Conservation (phyloP, 2,329 filamentous ascomycete species). For the Talaromyces atroroseus region DNA sequence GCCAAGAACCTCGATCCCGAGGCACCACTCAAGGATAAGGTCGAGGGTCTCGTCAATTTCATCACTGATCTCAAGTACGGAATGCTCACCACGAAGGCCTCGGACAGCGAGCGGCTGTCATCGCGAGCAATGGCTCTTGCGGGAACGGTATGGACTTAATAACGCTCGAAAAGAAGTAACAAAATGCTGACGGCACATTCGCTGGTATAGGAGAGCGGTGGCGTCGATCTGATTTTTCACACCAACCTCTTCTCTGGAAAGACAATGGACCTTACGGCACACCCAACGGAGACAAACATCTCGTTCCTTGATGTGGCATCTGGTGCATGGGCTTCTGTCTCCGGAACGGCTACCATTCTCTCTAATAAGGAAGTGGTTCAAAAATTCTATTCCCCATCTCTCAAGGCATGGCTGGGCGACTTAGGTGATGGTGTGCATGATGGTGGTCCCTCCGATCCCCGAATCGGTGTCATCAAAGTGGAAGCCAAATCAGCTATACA, state of each 20-base stretch:
- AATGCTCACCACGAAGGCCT: slow-evolving; percentile 77
- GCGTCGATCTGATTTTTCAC: slow-evolving; percentile 81
- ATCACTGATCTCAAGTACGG: slow-evolving; percentile 71
- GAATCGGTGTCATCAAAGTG: slow-evolving; percentile 75
- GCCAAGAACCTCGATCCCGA: slow-evolving; percentile 66
- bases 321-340: slow-evolving; percentile 82
- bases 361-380: slow-evolving; percentile 63
- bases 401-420: slow-evolving; percentile 85
- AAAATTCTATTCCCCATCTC: slow-evolving; percentile 66
- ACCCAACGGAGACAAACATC: slow-evolving; percentile 70
- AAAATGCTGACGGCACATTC: not conserved
- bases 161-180: not conserved
- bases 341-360: slow-evolving; percentile 64
- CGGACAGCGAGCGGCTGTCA: slow-evolving; percentile 60
- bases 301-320: slow-evolving; percentile 66
- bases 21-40: slow-evolving; percentile 64
- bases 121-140: slow-evolving; percentile 85
- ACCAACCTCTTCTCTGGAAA: slow-evolving; percentile 88
- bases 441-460: slow-evolving; percentile 72
- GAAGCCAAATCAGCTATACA: slow-evolving; percentile 69
- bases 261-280: slow-evolving; percentile 68
- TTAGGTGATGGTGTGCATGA: slow-evolving; percentile 78
- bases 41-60: slow-evolving; percentile 68
- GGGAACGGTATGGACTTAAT: slow-evolving; percentile 55
- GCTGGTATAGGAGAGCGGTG: slow-evolving; percentile 63